phyloP scores from a whole-genome alignment of 2,329 filamentous ascomycete genomes.

The Xylaria sp. region DNA sequence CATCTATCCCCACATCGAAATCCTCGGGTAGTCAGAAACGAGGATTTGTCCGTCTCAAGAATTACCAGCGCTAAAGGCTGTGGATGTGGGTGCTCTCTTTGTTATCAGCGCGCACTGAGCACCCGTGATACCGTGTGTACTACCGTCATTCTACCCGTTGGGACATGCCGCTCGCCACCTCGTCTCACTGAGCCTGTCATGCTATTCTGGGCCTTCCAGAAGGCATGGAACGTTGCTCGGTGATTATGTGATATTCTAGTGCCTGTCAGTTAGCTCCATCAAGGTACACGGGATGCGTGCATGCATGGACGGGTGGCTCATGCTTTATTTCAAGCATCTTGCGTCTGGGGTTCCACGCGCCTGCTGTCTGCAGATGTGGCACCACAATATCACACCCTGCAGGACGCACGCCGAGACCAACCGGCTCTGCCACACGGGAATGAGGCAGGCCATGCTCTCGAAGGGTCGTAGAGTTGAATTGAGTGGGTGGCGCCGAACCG shows the following conservation, averaged over 20 bases:
- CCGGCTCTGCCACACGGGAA: not conserved
- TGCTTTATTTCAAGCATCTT: not conserved
- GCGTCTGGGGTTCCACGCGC: conserved; percentile 6
- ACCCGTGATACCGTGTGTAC: not conserved
- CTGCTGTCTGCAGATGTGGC: not conserved
- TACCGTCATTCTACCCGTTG: conserved; percentile 8
- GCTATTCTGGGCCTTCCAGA: conserved; percentile 1
- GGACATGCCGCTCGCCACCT: conserved; percentile 12
- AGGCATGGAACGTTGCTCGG: not conserved
- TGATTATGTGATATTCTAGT: conserved; percentile 1
- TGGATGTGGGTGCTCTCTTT: not conserved
- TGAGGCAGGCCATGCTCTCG: not conserved
- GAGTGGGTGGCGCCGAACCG: not conserved
- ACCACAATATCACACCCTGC: not conserved
- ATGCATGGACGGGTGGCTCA: conserved; percentile 4
- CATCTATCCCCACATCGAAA: not conserved
- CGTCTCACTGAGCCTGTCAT: not conserved
- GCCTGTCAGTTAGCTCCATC: conserved; percentile 2
- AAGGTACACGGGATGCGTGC: conserved; percentile 18
- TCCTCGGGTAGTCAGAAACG: not conserved
- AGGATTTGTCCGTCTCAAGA: not conserved
- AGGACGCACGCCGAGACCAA: not conserved
- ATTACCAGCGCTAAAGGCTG: not conserved
- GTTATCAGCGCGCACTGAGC: not conserved
- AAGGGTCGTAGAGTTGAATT: not conserved